Evolutionary conservation across 2,329 filamentous ascomycete species (phyloP), one percentile per base, ranked within the genome.

Genomic region (Colletotrichum nymphaeae): DNA sequence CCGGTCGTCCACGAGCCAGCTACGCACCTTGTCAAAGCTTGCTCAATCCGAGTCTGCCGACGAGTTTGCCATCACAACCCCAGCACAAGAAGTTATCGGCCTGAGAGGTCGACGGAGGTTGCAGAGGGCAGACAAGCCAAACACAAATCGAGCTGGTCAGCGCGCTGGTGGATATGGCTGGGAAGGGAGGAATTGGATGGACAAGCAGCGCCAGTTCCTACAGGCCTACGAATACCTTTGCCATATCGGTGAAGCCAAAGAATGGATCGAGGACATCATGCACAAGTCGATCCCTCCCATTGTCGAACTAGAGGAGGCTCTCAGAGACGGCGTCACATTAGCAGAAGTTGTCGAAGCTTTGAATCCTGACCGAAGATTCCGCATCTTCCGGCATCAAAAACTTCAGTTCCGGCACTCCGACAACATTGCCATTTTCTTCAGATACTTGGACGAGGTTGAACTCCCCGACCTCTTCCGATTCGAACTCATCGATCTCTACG

Each of bases 161-260:
- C 81, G 82, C 11, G 78, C 79, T 6, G 86, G 85, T 69, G 87
- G 84, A 30, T 94, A 93, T 76, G 89, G 91, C 62, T 97, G 95
- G 93, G 91, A 94, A 75, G 92, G 92, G 24, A 91, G 94, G 63
- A 97, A 96, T 81, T 99, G 97, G 97, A 99, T 99, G 96, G 97
- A 99, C 82, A 97, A 97, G 81, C 96, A 99, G 81, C 91, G 97
- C 30, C 96, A 98, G 81, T 98, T 98, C 79, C 85, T 99, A 66
- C 94, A 97, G 82, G 97, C 97, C 7, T 99, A 99, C 80, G 97
- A 99, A 82, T 99, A 99, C 81, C 92, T 99, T 49, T 99, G 97
- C 81, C 97, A 99, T 80, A 98, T 99, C 76, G 97, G 97, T 81
- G 97, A 99, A 86, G 97, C 97, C 26, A 98, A 98, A 81, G 96